Evolutionary conservation across 2,329 filamentous ascomycete genomes (phyloP).

Genomic region (Ophiosphaerella herpotricha): DNA sequence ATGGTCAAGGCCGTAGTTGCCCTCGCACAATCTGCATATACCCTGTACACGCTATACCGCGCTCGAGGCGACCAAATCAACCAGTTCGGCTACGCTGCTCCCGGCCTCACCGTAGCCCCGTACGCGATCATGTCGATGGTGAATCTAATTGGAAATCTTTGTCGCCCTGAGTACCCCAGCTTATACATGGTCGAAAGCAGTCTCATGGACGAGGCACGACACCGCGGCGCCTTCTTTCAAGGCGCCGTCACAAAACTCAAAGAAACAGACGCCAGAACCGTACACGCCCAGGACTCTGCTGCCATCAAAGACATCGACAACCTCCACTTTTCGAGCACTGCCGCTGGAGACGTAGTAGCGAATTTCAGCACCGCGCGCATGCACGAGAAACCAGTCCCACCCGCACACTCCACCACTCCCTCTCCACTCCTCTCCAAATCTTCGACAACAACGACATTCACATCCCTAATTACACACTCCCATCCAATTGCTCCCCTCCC

Average conservation of each 20-base stretch:
- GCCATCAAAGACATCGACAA: slow-evolving; percentile 6
- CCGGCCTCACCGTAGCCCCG: slow-evolving; percentile 43
- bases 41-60: slow-evolving; percentile 31
- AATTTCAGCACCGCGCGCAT: neutral
- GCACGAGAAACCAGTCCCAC: too few species aligned
- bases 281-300: slow-evolving; percentile 1
- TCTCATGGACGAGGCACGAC: slow-evolving; percentile 32
- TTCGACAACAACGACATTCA: neutral
- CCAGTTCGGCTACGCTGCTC: slow-evolving; percentile 43
- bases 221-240: slow-evolving; percentile 25
- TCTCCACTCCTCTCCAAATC: too few species aligned
- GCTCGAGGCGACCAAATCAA: slow-evolving; percentile 35
- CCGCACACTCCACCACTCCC: too few species aligned
- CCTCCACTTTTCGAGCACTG: slow-evolving; percentile 2
- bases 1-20: slow-evolving; percentile 29
- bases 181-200: slow-evolving; percentile 34
- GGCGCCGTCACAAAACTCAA: slow-evolving; percentile 24
- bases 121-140: slow-evolving; percentile 45
- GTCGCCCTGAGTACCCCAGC: slow-evolving; percentile 33
- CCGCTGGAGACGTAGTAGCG: neutral
- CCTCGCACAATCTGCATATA: slow-evolving; percentile 35
- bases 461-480: neutral
- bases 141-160: slow-evolving; percentile 37
- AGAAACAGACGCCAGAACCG: slow-evolving; percentile 4
- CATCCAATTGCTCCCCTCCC: slow-evolving; percentile 3